Percentiles rank a stretch among this genome's conserved stretches.
These are phyloP conservation scores for Collybia sordida DNA, from an alignment of 768 basidiomycete genomes.

Conservation along the genomic window DNA sequence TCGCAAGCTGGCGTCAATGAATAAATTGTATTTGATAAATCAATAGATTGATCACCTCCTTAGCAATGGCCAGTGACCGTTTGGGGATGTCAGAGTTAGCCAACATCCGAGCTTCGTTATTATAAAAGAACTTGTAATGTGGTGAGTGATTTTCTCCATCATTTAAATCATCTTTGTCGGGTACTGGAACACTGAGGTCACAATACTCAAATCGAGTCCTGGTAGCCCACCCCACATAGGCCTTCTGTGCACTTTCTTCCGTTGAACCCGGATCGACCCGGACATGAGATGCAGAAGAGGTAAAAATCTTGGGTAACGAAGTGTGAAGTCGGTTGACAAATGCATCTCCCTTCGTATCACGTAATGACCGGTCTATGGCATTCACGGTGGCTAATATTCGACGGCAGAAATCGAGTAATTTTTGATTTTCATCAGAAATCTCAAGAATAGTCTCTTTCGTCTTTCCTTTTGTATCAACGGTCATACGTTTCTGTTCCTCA, in stretches of 20 bases:
- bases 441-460: constrained; percentile 49
- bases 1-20: constrained; percentile 65
- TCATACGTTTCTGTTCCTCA: constrained; percentile 90
- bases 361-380: constrained; percentile 85
- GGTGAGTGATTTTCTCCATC: constrained; percentile 54
- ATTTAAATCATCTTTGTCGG: constrained; percentile 19
- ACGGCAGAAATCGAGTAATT: constrained; percentile 78
- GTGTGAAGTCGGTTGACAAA: constrained; percentile 80
- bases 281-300: constrained; percentile 40
- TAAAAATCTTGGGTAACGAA: constrained; percentile 71
- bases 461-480: constrained; percentile 64
- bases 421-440: constrained; percentile 72
- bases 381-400: constrained; percentile 81
- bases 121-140: constrained; percentile 81
- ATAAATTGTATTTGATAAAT: not conserved
- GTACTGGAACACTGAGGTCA: constrained; percentile 61
- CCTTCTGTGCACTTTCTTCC: constrained; percentile 65
- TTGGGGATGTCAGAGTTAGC: constrained; percentile 87
- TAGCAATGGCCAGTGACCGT: constrained; percentile 91
- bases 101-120: constrained; percentile 81
- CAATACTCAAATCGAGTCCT: constrained; percentile 88
- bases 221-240: constrained; percentile 85
- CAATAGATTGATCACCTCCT: constrained; percentile 57
- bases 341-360: constrained; percentile 85
- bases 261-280: constrained; percentile 54